Conservation (phyloP, 2,329 filamentous ascomycete genomes). For the Periconia sp. region DNA sequence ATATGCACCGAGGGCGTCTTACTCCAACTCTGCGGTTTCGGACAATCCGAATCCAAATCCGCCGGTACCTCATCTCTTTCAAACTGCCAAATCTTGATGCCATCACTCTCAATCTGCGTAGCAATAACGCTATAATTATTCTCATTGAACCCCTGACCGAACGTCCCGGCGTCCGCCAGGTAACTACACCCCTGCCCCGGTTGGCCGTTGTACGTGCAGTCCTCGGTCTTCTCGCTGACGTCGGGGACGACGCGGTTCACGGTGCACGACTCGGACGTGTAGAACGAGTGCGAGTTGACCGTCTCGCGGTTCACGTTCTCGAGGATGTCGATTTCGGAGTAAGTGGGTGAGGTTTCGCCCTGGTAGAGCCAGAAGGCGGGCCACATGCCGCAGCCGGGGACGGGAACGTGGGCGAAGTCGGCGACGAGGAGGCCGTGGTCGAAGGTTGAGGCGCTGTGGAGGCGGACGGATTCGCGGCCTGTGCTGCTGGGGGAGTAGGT, state of each 20-base stretch:
- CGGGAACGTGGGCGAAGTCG: slow-evolving; percentile 33
- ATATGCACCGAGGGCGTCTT: slow-evolving; percentile 34
- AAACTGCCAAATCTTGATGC: slow-evolving; percentile 57
- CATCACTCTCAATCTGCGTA: slow-evolving; percentile 49
- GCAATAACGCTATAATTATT: slow-evolving; percentile 51
- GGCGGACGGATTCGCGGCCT: slow-evolving; percentile 27
- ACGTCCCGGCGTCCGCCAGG: slow-evolving; percentile 11
- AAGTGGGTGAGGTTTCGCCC: slow-evolving; percentile 27
- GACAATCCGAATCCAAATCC: slow-evolving; percentile 47
- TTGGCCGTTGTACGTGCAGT: neutral
- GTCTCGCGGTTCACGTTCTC: slow-evolving; percentile 4
- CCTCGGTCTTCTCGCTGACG: neutral
- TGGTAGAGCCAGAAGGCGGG: slow-evolving; percentile 37
- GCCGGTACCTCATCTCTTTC: slow-evolving; percentile 46
- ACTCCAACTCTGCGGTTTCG: slow-evolving; percentile 49
- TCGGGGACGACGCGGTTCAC: neutral
- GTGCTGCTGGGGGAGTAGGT: slow-evolving; percentile 7
- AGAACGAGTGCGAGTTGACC: slow-evolving; percentile 1
- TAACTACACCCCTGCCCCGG: slow-evolving; percentile 14
- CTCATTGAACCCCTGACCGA: slow-evolving; percentile 34
- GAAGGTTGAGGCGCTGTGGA: slow-evolving; percentile 21
- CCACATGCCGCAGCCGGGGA: slow-evolving; percentile 31
- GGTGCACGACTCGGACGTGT: slow-evolving; percentile 2
- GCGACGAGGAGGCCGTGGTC: slow-evolving; percentile 28
- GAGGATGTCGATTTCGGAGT: slow-evolving; percentile 9